phyloP scores from a whole-genome alignment of 306 rosid genomes.

The Calophaca sinica region DNA sequence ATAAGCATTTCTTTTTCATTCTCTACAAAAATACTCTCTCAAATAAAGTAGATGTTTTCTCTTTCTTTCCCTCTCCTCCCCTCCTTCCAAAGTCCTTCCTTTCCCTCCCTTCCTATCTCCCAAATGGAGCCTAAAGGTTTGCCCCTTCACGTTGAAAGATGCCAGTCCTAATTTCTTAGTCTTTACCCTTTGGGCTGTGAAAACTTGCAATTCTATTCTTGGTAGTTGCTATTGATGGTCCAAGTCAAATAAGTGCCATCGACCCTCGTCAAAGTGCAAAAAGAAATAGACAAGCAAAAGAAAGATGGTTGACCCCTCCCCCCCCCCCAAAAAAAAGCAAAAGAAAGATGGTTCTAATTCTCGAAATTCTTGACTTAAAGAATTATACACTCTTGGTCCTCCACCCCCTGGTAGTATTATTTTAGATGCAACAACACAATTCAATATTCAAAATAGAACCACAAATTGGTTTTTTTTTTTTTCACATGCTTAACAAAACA shows the following conservation, averaged over 20 bases:
- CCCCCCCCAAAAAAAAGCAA: too few species aligned
- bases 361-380: too few species aligned
- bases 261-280: constrained; percentile 18
- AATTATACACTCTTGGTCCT: constrained; percentile 8
- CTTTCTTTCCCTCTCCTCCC: too few species aligned
- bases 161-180: background rate
- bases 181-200: background rate
- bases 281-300: constrained; percentile 2
- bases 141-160: too few species aligned
- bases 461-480: constrained; percentile 21
- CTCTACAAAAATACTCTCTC: too few species aligned
- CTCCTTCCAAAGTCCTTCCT: too few species aligned
- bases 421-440: constrained; percentile 1
- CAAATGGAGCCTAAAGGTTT: too few species aligned
- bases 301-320: background rate
- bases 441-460: constrained; percentile 13
- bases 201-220: constrained; percentile 20
- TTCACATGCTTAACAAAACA: constrained; percentile 31
- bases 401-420: background rate
- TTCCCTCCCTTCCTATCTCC: too few species aligned
- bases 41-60: too few species aligned
- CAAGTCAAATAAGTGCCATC: constrained; percentile 30
- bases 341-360: background rate
- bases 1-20: too few species aligned
- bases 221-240: constrained; percentile 30